These are phyloP conservation scores for Colletotrichum agaves DNA, from an alignment of 2,329 filamentous ascomycete species.

Conservation along the genomic window DNA sequence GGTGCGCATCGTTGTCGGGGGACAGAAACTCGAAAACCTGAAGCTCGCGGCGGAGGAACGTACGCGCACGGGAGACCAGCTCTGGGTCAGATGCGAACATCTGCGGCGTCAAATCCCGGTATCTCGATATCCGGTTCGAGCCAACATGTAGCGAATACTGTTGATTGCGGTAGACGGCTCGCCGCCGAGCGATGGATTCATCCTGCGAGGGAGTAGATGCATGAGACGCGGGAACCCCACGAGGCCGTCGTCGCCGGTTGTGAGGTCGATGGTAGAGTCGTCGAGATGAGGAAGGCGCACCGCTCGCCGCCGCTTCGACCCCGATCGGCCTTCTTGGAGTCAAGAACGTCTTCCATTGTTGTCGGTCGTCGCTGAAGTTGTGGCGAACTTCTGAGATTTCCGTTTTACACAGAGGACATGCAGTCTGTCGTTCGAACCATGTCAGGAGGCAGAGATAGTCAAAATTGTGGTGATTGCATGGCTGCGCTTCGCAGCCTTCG, in stretches of 20 bases:
- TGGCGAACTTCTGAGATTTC: conserved; percentile 71
- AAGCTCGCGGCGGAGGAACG: conserved; percentile 86
- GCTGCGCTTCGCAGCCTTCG: conserved; percentile 76
- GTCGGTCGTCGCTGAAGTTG: conserved; percentile 50
- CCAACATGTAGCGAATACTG: conserved; percentile 86
- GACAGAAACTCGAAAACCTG: conserved; percentile 82
- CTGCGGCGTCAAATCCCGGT: conserved; percentile 76
- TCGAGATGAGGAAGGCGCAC: neutral
- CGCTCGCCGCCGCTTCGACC: neutral
- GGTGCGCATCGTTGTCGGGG: conserved; percentile 34
- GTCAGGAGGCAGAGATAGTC: conserved; percentile 86
- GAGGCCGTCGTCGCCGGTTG: conserved; percentile 28
- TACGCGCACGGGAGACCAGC: conserved; percentile 79
- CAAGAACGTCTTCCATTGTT: conserved; percentile 66
- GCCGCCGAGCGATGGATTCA: conserved; percentile 66
- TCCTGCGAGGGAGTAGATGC: conserved; percentile 39
- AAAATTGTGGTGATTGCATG: conserved; percentile 84
- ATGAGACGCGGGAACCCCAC: conserved; percentile 39
- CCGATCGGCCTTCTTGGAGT: conserved; percentile 18
- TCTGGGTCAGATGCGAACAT: conserved; percentile 72
- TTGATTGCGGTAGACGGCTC: conserved; percentile 76
- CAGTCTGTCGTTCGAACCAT: conserved; percentile 79
- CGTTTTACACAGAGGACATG: conserved; percentile 82
- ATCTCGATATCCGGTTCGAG: conserved; percentile 80
- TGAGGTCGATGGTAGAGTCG: conserved; percentile 16